Percentiles rank a stretch among this genome's conserved stretches.
phyloP scores from a whole-genome alignment of 805 yeast species.

The Candida tibetensis region DNA sequence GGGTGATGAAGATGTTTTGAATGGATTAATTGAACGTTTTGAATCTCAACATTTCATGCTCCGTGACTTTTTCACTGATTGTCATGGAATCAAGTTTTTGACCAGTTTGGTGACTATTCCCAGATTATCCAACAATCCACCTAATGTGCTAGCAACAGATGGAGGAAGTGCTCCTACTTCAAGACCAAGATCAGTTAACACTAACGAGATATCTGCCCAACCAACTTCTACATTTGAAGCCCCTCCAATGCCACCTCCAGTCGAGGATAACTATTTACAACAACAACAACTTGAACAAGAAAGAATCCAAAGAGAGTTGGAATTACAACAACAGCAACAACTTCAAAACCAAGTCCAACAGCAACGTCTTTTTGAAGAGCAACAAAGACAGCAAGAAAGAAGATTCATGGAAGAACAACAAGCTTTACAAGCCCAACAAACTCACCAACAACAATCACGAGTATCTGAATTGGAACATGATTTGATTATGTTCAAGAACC shows the following conservation, averaged over 20 bases:
- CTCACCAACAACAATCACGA: constrained; percentile 72
- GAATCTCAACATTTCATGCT: constrained; percentile 67
- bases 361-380: constrained; percentile 71
- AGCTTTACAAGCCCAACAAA: constrained; percentile 60
- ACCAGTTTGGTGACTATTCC: constrained; percentile 82
- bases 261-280: constrained; percentile 32
- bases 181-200: constrained; percentile 25
- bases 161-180: constrained; percentile 36
- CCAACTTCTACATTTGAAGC: constrained; percentile 33
- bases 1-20: constrained; percentile 71
- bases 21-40: constrained; percentile 70
- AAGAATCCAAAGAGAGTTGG: constrained; percentile 58
- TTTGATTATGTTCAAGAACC: constrained; percentile 67
- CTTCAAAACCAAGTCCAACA: constrained; percentile 67
- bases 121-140: constrained; percentile 56
- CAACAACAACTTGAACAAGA: constrained; percentile 61
- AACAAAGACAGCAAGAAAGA: constrained; percentile 65
- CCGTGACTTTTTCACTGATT: constrained; percentile 84
- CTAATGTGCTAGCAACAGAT: constrained; percentile 50
- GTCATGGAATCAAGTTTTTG: constrained; percentile 78
- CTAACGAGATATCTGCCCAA: constrained; percentile 36
- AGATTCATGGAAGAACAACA: constrained; percentile 68
- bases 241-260: constrained; percentile 39
- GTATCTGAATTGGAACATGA: constrained; percentile 83
- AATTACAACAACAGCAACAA: constrained; percentile 62